phyloP scores from a whole-genome alignment of 1,139 yeast genomes.

The Candida frijolesensis region DNA sequence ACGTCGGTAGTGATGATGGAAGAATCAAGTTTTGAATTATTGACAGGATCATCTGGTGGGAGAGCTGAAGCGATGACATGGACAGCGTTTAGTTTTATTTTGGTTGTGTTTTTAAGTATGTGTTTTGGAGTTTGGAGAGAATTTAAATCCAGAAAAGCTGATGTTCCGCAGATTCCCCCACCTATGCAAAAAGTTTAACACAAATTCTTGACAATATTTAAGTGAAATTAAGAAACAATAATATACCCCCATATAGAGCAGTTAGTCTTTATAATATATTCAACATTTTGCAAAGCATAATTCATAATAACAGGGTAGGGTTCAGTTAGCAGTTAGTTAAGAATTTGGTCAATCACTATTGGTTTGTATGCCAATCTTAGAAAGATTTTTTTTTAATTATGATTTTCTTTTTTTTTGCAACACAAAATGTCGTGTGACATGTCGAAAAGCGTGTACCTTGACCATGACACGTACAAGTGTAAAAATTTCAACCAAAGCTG shows the following conservation, averaged over 20 bases:
- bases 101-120: slow-evolving; percentile 24
- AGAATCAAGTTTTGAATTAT: slow-evolving; percentile 53
- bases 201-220: background rate
- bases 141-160: slow-evolving; percentile 2
- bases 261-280: no score
- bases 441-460: background rate
- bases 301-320: no score
- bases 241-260: no score
- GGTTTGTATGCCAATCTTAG: background rate
- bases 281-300: background rate
- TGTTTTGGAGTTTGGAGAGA: slow-evolving; percentile 15
- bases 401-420: background rate
- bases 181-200: slow-evolving; percentile 8
- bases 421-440: background rate
- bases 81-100: slow-evolving; percentile 56
- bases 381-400: background rate
- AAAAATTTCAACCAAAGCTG: background rate
- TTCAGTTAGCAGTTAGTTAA: no score
- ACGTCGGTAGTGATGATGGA: slow-evolving; percentile 48
- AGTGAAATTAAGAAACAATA: background rate
- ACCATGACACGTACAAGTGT: background rate
- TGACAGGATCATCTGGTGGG: slow-evolving; percentile 48
- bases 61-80: slow-evolving; percentile 65
- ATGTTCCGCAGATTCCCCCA: background rate
- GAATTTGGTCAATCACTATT: no score